Evolutionary conservation across 176 grass and related monocot species (phyloP).

Genomic region (Rhynchospora tenuis): DNA sequence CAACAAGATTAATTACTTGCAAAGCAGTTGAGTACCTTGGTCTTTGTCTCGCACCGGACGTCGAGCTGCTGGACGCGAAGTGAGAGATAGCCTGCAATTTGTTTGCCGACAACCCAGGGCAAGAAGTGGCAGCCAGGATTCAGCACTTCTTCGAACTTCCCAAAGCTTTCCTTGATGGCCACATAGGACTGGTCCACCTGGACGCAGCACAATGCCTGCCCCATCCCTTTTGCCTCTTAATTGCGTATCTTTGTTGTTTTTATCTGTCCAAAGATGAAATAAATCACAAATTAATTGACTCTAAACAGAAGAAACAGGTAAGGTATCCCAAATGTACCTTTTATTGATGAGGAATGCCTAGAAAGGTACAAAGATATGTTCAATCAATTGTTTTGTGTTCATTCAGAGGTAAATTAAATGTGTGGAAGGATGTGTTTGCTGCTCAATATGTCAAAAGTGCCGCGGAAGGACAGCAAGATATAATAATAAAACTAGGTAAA

Average conservation of each 20-base stretch:
- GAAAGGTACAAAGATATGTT: not conserved
- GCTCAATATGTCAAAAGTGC: not conserved
- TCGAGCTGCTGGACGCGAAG: slow-evolving; percentile 84
- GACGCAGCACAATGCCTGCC: slow-evolving; percentile 49
- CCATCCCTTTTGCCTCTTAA: slow-evolving; percentile 36
- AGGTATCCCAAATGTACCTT: too few relatives aligned
- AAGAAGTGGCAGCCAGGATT: slow-evolving; percentile 68
- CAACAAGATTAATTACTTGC: too few relatives aligned
- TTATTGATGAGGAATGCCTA: not conserved
- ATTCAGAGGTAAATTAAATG: too few relatives aligned
- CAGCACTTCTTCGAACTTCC: slow-evolving; percentile 54
- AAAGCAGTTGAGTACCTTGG: slow-evolving; percentile 34
- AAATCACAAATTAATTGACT: not conserved
- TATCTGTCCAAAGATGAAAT: not conserved
- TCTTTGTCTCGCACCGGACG: slow-evolving; percentile 75
- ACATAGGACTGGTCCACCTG: slow-evolving; percentile 78
- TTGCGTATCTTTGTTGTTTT: not conserved
- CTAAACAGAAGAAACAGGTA: not conserved
- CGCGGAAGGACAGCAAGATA: not conserved
- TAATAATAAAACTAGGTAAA: not conserved
- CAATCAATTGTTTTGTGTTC: too few relatives aligned
- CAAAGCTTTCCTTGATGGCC: slow-evolving; percentile 73
- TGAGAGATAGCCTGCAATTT: slow-evolving; percentile 70
- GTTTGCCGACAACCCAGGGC: slow-evolving; percentile 63
- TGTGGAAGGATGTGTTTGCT: not conserved